Conservation (phyloP, 768 basidiomycete genomes). For the Phlebiopsis gigantea region DNA sequence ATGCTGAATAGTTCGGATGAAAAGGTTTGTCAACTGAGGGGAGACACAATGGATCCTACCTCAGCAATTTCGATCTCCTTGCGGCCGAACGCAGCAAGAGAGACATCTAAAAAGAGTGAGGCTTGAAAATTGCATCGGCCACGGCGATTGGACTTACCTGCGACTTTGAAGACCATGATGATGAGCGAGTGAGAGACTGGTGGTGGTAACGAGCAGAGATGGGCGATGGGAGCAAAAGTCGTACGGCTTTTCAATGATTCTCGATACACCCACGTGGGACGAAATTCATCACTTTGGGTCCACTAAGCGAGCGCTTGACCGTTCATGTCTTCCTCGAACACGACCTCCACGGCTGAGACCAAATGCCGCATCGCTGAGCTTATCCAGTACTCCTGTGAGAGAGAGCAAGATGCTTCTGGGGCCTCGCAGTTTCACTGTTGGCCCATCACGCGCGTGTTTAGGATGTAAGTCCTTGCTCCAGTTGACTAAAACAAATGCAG, state of each 20-base stretch:
- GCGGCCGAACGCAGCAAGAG: conserved; percentile 98
- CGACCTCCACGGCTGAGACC: conserved; percentile 1
- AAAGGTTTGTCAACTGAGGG: conserved; percentile 9
- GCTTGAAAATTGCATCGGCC: neutral
- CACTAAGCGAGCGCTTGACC: conserved; percentile 2
- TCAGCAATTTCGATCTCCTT: conserved; percentile 99
- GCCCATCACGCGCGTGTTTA: conserved; percentile 72
- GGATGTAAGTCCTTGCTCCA: conserved; percentile 43
- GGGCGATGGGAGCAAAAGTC: conserved; percentile 15
- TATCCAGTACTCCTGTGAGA: conserved; percentile 62
- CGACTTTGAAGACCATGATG: conserved; percentile 84
- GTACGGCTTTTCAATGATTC: conserved; percentile 21
- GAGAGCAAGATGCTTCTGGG: conserved; percentile 26
- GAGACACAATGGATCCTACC: conserved; percentile 40
- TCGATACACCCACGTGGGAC: conserved; percentile 12
- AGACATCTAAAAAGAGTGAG: conserved; percentile 56
- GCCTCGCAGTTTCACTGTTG: conserved; percentile 48
- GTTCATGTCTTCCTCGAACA: conserved; percentile 11
- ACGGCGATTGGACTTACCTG: conserved; percentile 44
- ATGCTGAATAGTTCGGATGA: conserved; percentile 41
- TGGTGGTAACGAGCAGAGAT: conserved; percentile 19
- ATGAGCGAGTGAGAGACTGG: conserved; percentile 23
- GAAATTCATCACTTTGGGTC: conserved; percentile 2
- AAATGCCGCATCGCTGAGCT: conserved; percentile 66
- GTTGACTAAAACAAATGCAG: neutral